Evolutionary conservation across 2,329 filamentous ascomycete genomes (phyloP).

Genomic region (Aspergillus ibericus): DNA sequence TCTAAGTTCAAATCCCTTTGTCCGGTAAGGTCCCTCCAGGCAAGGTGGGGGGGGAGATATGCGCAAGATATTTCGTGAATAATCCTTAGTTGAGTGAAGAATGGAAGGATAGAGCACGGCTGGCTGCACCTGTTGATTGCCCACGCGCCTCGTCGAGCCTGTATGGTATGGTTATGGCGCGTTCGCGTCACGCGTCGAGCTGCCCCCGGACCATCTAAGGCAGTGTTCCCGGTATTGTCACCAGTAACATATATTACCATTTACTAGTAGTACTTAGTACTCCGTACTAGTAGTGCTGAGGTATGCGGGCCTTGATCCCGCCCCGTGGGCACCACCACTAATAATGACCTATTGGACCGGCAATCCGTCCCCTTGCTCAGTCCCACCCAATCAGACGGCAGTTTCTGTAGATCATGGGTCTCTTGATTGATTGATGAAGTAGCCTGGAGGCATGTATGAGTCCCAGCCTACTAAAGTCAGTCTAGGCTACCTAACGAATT

Average conservation of each 20-base stretch:
- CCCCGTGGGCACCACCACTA: neutral
- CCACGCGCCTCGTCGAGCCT: constrained; percentile 8
- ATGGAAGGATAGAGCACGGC: constrained; percentile 17
- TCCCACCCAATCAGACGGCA: constrained; percentile 13
- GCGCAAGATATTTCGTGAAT: constrained; percentile 20
- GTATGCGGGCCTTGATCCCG: neutral
- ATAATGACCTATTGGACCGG: neutral
- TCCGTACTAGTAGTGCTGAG: neutral
- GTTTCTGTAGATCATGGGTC: constrained; percentile 18
- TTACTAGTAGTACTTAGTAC: neutral
- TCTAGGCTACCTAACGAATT: neutral
- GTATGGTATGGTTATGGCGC: constrained; percentile 32
- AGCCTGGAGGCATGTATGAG: neutral
- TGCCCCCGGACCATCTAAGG: neutral
- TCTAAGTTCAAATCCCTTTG: constrained; percentile 19
- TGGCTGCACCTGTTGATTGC: constrained; percentile 20
- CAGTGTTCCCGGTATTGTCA: constrained; percentile 15
- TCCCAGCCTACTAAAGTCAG: neutral
- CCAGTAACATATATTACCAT: constrained; percentile 24
- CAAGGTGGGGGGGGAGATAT: constrained; percentile 21
- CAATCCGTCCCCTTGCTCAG: neutral
- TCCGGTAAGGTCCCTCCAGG: constrained; percentile 18
- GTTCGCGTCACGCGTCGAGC: constrained; percentile 29
- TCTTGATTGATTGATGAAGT: constrained; percentile 10
- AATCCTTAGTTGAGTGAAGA: constrained; percentile 20